Evolutionary conservation across 805 yeast genomes (phyloP), one percentile per base, ranked within the genome.

Genomic region (Pachysolen tannophilus): DNA sequence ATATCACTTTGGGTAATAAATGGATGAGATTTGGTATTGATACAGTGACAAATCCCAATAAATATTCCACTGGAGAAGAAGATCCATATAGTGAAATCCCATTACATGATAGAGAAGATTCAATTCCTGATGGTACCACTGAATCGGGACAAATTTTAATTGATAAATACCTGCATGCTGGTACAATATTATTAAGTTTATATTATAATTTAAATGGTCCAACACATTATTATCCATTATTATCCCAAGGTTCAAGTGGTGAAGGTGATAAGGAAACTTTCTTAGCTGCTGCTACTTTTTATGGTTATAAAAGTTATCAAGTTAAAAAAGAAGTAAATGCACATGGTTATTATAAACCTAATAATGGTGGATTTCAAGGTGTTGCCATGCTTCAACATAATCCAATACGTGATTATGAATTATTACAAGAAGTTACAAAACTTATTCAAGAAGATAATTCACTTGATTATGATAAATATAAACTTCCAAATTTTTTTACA

Each of bases 211-310:
- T 74, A 35, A 72, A 67, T 49, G 86, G 86, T 0, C 81, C 79
- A 21, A 56, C 65, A 7, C 61, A 68, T 37, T 79, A 67, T 50
- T 79, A 77, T 49, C 75, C 75, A 2, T 57, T 79, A 31, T 58
- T 79, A 27, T 62, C 80, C 3, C 76, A 75, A 52, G 79, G 81
- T 19, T 65, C 66, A 28, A 68, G 66, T 5, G 88, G 88, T n/a
- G 84, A 78, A 55, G 87, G 87, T 35, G 87, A 81, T 50, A 81
- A 81, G 49, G 87, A 80, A 43, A 80, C 88, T 1, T 76, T 78
- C 40, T 61, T 79, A 38, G 84, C 87, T 0, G 82, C 87, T 2
- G 82, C 87, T 6, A 63, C 67, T 30, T 68, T 69, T 14, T 60
- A 68, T 34, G 57, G 60, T 3, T 51, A 65, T 32, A 64, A 67